Percentiles rank a stretch among this genome's conserved stretches.
phyloP scores from a whole-genome alignment of 1,284 basidiomycete genomes.

The Prillingera fragicola region DNA sequence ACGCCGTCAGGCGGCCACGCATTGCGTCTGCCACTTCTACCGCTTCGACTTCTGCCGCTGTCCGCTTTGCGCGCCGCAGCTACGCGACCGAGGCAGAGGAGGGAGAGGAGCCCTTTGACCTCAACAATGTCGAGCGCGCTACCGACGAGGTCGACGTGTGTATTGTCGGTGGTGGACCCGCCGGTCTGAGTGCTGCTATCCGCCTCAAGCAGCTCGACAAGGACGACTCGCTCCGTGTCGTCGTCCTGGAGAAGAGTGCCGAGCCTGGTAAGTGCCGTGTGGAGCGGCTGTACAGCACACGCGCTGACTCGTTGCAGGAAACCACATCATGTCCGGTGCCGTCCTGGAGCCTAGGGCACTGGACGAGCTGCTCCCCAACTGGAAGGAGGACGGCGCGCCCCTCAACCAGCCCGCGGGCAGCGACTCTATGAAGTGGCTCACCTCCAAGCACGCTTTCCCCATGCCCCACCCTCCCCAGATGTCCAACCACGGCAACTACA shows the following conservation, averaged over 20 bases:
- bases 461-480: constrained; percentile 97
- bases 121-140: constrained; percentile 59
- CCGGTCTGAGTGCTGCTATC: constrained; percentile 94
- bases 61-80: constrained; percentile 8
- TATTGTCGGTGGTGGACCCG: constrained; percentile 93
- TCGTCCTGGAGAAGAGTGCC: constrained; percentile 89
- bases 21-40: constrained; percentile 2
- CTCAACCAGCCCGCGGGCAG: constrained; percentile 74
- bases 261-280: constrained; percentile 68
- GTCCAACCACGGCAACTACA: constrained; percentile 90
- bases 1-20: constrained; percentile 11
- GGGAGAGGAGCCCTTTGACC: constrained; percentile 34
- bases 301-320: constrained; percentile 54
- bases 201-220: constrained; percentile 87
- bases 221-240: constrained; percentile 77
- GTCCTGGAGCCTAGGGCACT: constrained; percentile 90
- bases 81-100: constrained; percentile 33
- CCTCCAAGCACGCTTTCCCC: constrained; percentile 64
- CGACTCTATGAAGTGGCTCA: constrained; percentile 84
- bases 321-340: constrained; percentile 92
- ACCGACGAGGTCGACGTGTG: constrained; percentile 91
- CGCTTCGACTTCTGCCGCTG: neutral
- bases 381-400: constrained; percentile 59
- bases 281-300: neutral
- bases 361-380: constrained; percentile 85